Base-by-base conservation (phyloP, 2,329 filamentous ascomycete species). In the Didymella keratinophila region DNA sequence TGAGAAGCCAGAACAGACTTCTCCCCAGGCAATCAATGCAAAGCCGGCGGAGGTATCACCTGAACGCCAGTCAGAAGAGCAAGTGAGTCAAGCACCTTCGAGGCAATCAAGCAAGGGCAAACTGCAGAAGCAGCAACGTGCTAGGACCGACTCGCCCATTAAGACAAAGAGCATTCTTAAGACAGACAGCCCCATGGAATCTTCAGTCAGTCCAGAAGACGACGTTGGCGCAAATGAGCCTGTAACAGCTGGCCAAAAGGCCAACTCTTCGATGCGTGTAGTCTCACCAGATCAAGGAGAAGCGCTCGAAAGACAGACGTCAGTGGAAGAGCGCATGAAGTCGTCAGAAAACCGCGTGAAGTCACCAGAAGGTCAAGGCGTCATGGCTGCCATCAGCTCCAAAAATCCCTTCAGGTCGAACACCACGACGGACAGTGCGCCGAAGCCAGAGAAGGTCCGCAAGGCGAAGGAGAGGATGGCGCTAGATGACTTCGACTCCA, bases 401-500 rank as follows among this genome's bases (percentile, higher is more conserved):
- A 68, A 68, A 43, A 72, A 72, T 80, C 64, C 64, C 14, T 67
- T 68, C 48, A 62, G 47, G 25, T 53, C 77, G 72, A 70, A 74
- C 37, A 14, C 73, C 71, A 59, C 65, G 75, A 73, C 71, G 69
- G 62, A 74, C 52, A 78, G 71, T 39, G 84, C 86, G 37, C 68
- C 80, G 2, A 86, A 83, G 68, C 84, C 83, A 18, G 80, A 83
- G 56, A 86, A 87, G 74, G 80, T 83, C 42, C 86, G 82, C 56
- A 83, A 83, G 64, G 83, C 87, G 1, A 87, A 86, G 62, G 79
- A 85, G 16, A 85, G 88, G 23, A 82, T 88, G 61, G 87, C 88
- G 53, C 80, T 92, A 12, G 90, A 92, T 68, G 89, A 90, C 63
- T 89, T 90, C 44, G 89, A 90, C 61, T 84, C 83, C 51, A 84